Conservation (phyloP, 306 rosid species). For the Heteromeles arbutifolia region DNA sequence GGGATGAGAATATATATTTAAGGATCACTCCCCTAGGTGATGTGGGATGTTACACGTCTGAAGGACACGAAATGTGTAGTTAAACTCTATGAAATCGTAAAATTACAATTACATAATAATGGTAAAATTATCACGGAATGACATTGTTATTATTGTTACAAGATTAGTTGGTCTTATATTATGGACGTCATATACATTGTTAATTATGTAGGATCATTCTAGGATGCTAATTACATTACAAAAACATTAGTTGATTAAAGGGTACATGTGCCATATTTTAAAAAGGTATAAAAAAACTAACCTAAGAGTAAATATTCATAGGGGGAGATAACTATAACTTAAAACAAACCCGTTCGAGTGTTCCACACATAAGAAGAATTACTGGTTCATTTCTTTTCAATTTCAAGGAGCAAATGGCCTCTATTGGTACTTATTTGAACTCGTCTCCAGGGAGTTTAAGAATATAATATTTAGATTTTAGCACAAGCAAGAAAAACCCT, state of each 20-base stretch:
- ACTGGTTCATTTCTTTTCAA: background rate
- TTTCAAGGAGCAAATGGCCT: background rate
- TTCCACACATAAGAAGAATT: no score
- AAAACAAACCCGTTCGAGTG: background rate
- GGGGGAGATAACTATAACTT: background rate
- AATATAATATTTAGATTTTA: background rate
- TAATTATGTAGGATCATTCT: background rate
- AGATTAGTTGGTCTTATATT: background rate
- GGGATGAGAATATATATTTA: no score
- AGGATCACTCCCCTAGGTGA: no score
- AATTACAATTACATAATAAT: background rate
- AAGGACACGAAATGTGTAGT: background rate
- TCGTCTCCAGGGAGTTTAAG: background rate
- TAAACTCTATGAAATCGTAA: background rate
- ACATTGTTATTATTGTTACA: background rate
- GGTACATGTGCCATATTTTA: background rate
- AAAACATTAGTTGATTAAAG: background rate
- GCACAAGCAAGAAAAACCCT: background rate
- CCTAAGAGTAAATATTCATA: background rate
- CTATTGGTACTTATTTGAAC: background rate
- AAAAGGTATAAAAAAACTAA: background rate
- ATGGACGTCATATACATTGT: background rate
- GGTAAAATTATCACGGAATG: background rate
- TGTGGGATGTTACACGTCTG: no score
- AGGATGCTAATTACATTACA: background rate